Conservation (phyloP, 2,329 filamentous ascomycete genomes). For the Coniella vitis region DNA sequence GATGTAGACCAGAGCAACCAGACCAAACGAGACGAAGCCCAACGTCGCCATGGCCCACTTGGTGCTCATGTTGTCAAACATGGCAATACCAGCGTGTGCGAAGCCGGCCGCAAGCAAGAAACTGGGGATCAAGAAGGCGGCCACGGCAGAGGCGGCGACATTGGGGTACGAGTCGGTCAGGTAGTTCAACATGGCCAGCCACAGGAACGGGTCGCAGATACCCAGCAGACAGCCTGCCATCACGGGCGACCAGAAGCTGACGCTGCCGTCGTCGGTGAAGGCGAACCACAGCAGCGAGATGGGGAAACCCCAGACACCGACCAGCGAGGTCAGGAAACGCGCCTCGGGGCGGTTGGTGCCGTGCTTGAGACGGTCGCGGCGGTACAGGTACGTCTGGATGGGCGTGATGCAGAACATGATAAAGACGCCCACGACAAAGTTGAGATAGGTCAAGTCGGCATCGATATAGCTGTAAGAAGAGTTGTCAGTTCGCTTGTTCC, state of each 20-base stretch:
- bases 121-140: slow-evolving; percentile 36
- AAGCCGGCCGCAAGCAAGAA: slow-evolving; percentile 33
- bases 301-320: slow-evolving; percentile 36
- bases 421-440: slow-evolving; percentile 34
- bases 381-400: slow-evolving; percentile 35
- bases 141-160: slow-evolving; percentile 33
- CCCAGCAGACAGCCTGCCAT: slow-evolving; percentile 32
- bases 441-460: slow-evolving; percentile 34
- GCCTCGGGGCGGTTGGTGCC: slow-evolving; percentile 32
- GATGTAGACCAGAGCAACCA: slow-evolving; percentile 33
- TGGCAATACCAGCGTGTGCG: slow-evolving; percentile 29
- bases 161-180: slow-evolving; percentile 36
- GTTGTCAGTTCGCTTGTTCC: background rate
- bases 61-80: slow-evolving; percentile 30
- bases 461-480: slow-evolving; percentile 21
- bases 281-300: slow-evolving; percentile 36
- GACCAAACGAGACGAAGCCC: slow-evolving; percentile 31
- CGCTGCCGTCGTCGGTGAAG: slow-evolving; percentile 32
- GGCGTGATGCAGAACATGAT: slow-evolving; percentile 35
- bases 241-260: slow-evolving; percentile 33
- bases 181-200: slow-evolving; percentile 37
- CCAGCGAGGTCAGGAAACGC: slow-evolving; percentile 32
- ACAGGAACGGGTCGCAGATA: slow-evolving; percentile 35
- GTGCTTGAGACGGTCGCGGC: slow-evolving; percentile 28
- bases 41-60: slow-evolving; percentile 35